Conservation (phyloP, 2,329 filamentous ascomycete genomes). For the Alternaria sp. region DNA sequence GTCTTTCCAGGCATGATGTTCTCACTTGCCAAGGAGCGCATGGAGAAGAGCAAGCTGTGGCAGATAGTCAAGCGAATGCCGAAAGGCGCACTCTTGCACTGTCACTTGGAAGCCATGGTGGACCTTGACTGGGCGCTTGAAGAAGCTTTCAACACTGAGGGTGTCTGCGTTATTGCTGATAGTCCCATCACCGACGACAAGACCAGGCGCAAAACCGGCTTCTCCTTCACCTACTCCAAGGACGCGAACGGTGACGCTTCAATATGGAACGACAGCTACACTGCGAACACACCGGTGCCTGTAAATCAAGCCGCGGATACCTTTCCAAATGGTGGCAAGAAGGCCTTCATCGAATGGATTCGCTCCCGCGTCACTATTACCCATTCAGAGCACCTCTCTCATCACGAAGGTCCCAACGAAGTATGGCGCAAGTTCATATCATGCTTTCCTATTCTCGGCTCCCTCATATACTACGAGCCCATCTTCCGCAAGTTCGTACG, state of each 20-base stretch:
- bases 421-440: conserved; percentile 83
- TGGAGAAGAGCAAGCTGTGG: conserved; percentile 87
- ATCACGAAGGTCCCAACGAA: conserved; percentile 82
- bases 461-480: conserved; percentile 86
- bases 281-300: conserved; percentile 64
- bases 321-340: conserved; percentile 75
- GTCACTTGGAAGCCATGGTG: conserved; percentile 90
- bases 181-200: conserved; percentile 62
- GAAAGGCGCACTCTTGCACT: conserved; percentile 85
- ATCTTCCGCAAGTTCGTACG: conserved; percentile 80
- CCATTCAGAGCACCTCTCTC: conserved; percentile 73
- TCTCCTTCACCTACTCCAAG: conserved; percentile 65
- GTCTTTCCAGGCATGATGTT: conserved; percentile 95
- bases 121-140: conserved; percentile 82
- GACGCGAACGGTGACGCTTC: conserved; percentile 51
- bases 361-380: conserved; percentile 75
- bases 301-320: conserved; percentile 69
- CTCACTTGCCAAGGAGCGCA: conserved; percentile 79
- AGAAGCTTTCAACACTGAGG: conserved; percentile 72
- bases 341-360: conserved; percentile 79
- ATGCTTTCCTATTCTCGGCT: conserved; percentile 75
- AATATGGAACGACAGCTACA: conserved; percentile 73
- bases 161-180: conserved; percentile 73
- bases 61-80: conserved; percentile 84
- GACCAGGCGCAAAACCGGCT: conserved; percentile 60